Evolutionary conservation across 805 yeast genomes (phyloP).

Genomic region (Torulaspora microellipsoides): DNA sequence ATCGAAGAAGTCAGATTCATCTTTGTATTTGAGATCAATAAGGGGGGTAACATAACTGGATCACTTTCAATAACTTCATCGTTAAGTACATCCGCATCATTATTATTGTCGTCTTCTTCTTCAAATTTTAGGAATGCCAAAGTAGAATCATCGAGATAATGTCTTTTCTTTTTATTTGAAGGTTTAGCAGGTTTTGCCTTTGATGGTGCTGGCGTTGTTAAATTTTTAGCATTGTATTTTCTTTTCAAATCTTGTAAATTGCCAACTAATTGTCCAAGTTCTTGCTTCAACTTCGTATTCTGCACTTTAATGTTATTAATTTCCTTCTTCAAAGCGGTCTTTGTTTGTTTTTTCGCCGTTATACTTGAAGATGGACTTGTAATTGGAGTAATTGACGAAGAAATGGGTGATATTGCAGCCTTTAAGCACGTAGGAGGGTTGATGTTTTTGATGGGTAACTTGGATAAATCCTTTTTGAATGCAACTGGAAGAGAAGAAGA

Average conservation of each 20-base stretch:
- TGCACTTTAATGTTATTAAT: constrained; percentile 23
- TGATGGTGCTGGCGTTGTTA: background rate
- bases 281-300: constrained; percentile 24
- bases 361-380: background rate
- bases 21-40: constrained; percentile 11
- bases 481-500: background rate
- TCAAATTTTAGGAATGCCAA: constrained; percentile 26
- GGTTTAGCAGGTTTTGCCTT: background rate
- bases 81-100: background rate
- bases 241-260: constrained; percentile 24
- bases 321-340: constrained; percentile 21
- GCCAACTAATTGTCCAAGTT: constrained; percentile 24
- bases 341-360: constrained; percentile 3
- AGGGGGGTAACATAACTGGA: constrained; percentile 6
- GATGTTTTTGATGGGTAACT: constrained; percentile 7
- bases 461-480: constrained; percentile 5
- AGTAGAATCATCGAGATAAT: constrained; percentile 12
- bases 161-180: constrained; percentile 9
- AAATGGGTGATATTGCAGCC: background rate
- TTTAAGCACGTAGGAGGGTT: constrained; percentile 2
- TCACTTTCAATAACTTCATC: background rate
- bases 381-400: background rate
- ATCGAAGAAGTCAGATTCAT: constrained; percentile 11
- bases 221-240: constrained; percentile 8
- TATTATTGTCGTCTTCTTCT: constrained; percentile 19